Base-by-base conservation (phyloP, 176 grass and related monocot genomes). In the Zizania latifolia region DNA sequence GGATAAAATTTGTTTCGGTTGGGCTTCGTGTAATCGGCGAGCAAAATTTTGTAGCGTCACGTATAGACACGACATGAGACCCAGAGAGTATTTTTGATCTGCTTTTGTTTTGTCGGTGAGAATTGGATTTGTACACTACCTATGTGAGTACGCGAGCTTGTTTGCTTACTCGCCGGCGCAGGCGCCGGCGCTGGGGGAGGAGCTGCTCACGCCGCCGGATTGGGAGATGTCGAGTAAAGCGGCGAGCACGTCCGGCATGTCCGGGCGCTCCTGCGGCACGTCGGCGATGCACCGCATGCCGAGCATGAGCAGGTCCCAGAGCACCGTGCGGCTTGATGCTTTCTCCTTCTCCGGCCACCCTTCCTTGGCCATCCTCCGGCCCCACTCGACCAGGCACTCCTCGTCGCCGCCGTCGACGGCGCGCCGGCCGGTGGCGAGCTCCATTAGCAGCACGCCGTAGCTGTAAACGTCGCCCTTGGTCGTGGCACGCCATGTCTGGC, bases 381-480 rank as follows among this genome's bases (percentile, higher is more conserved):
- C 76, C 89, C 91, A 87, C 33, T 98, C 94, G 2, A 98, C 62
- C 27, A 98, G 76, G 68, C 89, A 94, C 68, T 98, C 95, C 38
- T 90, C 93, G 54, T 98, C 89, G 67, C 84, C 66, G 10, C 64
- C 86, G 70, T 98, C 95, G 14, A 98, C 75, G 34, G 89, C 84
- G 21, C 83, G 77, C 0, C 95, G 75, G 0, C 86, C 91, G 4
- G 91, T 90, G 24, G 91, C 84, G 63, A 98, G 83, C 87, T 98
- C 95, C 91, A 94, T 94, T 0, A 86, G 81, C 5, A 98, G 80
- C 62, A 98, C 89, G 15, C 95, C 95, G 38, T 87, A 98, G 71
- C 91, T 98, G 66, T 98, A 98, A 75, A 94, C 91, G 69, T 98
- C 95, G 15, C 95, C 91, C 1, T 89, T 91, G 1, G 91, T 98